These are phyloP conservation scores for Backusella australiensis DNA, from an alignment of 192 early-diverging fungal genomes.

Conservation along the genomic window DNA sequence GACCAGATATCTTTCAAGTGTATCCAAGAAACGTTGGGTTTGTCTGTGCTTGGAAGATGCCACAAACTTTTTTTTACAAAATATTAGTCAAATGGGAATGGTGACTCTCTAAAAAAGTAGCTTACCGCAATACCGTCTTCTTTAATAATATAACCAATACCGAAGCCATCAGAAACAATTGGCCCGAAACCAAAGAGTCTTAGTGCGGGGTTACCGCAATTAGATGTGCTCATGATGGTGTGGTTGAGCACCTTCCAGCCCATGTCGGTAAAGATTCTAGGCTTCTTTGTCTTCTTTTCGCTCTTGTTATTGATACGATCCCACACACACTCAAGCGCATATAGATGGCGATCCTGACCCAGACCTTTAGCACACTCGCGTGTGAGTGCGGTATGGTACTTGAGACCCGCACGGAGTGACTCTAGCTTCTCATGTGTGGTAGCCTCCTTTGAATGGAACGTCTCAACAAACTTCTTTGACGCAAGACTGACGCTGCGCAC, in stretches of 20 bases:
- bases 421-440: slow-evolving; percentile 38
- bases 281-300: slow-evolving; percentile 17
- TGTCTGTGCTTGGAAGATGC: slow-evolving; percentile 51
- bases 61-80: slow-evolving; percentile 34
- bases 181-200: slow-evolving; percentile 78
- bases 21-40: slow-evolving; percentile 40
- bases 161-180: slow-evolving; percentile 76
- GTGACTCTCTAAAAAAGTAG: not conserved
- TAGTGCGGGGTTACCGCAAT: slow-evolving; percentile 68
- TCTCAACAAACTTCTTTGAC: slow-evolving; percentile 57
- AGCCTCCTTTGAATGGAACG: slow-evolving; percentile 57
- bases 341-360: slow-evolving; percentile 87
- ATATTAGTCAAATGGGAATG: not conserved
- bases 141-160: slow-evolving; percentile 76
- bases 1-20: slow-evolving; percentile 37
- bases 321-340: slow-evolving; percentile 70
- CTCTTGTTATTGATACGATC: slow-evolving; percentile 21
- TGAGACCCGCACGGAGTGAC: slow-evolving; percentile 54
- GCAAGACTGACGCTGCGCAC: slow-evolving; percentile 69
- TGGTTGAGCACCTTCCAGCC: slow-evolving; percentile 52
- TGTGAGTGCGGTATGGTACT: slow-evolving; percentile 62
- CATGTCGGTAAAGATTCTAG: slow-evolving; percentile 38
- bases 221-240: slow-evolving; percentile 66
- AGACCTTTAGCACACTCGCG: slow-evolving; percentile 63
- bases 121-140: slow-evolving; percentile 49